Conservation (phyloP, 805 yeast genomes). For the Nakazawaea wickerhamii region DNA sequence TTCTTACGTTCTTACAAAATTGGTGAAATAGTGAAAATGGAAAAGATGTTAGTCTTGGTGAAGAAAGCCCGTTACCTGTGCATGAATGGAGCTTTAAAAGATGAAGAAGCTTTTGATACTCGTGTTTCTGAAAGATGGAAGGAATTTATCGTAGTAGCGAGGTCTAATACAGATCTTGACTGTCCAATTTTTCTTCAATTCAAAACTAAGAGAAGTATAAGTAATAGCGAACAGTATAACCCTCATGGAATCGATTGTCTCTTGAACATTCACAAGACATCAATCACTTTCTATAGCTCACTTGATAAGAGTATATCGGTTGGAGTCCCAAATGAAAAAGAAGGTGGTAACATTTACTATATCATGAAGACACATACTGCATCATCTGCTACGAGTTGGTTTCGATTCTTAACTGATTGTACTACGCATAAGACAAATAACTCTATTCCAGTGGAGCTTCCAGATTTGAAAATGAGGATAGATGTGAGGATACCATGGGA, state of each 20-base stretch:
- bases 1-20: conserved; percentile 30
- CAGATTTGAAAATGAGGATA: conserved; percentile 38
- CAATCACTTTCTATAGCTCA: conserved; percentile 53
- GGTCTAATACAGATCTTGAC: conserved; percentile 48
- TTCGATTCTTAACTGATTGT: conserved; percentile 46
- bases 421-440: conserved; percentile 31
- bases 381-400: conserved; percentile 57
- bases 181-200: conserved; percentile 61
- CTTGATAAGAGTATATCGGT: conserved; percentile 68
- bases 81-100: conserved; percentile 36
- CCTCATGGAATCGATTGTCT: conserved; percentile 11
- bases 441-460: conserved; percentile 35
- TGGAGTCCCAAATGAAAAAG: conserved; percentile 21
- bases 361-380: conserved; percentile 52
- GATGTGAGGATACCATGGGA: conserved; percentile 41
- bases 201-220: conserved; percentile 40
- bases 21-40: conserved; percentile 64
- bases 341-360: conserved; percentile 25
- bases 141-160: conserved; percentile 68
- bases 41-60: conserved; percentile 63
- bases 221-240: conserved; percentile 3
- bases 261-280: conserved; percentile 14
- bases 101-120: conserved; percentile 46
- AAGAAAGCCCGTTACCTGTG: conserved; percentile 30
- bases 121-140: conserved; percentile 69